These are phyloP conservation scores for Nymphaea thermarum DNA, from an alignment of 164 flowering plant genomes.

Conservation along the genomic window DNA sequence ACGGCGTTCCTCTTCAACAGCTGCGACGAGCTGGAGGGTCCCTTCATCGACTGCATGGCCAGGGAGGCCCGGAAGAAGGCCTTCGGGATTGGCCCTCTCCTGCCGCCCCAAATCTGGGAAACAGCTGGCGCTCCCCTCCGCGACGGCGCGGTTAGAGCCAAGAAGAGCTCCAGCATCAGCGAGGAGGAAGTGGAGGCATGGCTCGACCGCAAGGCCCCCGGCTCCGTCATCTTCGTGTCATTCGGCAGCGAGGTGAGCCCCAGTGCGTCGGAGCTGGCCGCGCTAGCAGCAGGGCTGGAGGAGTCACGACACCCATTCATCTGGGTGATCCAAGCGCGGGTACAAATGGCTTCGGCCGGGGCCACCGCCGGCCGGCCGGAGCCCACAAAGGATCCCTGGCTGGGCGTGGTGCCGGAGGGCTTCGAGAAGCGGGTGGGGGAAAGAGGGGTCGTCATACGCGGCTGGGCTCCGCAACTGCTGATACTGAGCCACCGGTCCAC, in stretches of 20 bases:
- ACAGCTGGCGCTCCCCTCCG: constrained; percentile 17
- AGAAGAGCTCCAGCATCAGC: constrained; percentile 17
- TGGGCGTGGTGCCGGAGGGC: constrained; percentile 19
- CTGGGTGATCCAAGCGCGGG: constrained; percentile 34
- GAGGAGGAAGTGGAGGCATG: constrained; percentile 30
- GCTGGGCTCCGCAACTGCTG: constrained; percentile 72
- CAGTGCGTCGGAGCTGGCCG: constrained; percentile 12
- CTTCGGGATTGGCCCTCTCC: constrained; percentile 53
- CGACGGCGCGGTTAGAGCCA: constrained; percentile 18
- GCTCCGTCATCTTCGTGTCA: constrained; percentile 30
- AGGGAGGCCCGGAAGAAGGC: constrained; percentile 27
- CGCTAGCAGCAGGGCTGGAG: constrained; percentile 22
- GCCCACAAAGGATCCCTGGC: not conserved
- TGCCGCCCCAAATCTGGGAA: constrained; percentile 45
- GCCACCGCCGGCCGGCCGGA: not conserved
- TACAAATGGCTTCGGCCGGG: constrained; percentile 10
- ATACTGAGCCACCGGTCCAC: constrained; percentile 59
- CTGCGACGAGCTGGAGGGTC: constrained; percentile 39
- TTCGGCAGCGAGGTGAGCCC: constrained; percentile 36
- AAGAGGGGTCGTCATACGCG: constrained; percentile 42
- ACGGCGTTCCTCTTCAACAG: constrained; percentile 44
- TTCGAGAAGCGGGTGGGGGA: constrained; percentile 20
- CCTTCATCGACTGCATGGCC: constrained; percentile 32
- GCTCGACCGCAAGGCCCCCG: constrained; percentile 28
- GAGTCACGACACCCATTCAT: constrained; percentile 25